phyloP scores from a whole-genome alignment of 257 asterid genomes.

The Ligustrum vulgare region DNA sequence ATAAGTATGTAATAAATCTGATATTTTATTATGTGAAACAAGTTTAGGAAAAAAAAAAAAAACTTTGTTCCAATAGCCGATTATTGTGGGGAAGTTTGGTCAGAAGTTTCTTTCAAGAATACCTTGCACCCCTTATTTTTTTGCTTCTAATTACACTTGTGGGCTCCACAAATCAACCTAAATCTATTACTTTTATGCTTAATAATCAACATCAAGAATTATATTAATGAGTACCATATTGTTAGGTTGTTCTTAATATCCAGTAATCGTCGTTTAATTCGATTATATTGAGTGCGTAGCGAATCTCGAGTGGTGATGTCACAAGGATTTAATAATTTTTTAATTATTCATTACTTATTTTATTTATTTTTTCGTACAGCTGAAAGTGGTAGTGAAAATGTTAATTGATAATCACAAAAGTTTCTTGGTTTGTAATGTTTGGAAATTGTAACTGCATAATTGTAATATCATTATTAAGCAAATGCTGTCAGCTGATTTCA shows the following conservation, averaged over 20 bases:
- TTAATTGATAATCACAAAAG: background rate
- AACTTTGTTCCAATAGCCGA: constrained; percentile 1
- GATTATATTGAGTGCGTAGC: constrained; percentile 1
- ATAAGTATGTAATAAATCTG: too few species aligned
- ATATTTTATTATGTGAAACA: too few species aligned
- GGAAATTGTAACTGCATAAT: constrained; percentile 14
- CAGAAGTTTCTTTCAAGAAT: constrained; percentile 32
- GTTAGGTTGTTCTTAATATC: too few species aligned
- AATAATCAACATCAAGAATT: constrained; percentile 9
- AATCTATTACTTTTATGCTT: constrained; percentile 21
- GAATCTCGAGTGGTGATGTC: constrained; percentile 21
- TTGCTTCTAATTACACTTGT: constrained; percentile 26
- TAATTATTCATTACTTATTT: constrained; percentile 6
- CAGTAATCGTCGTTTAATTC: constrained; percentile 22
- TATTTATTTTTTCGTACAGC: background rate
- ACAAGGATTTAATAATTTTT: constrained; percentile 19
- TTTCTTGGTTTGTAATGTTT: constrained; percentile 7
- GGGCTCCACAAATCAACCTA: constrained; percentile 34
- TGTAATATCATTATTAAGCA: background rate
- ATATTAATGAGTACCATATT: too few species aligned
- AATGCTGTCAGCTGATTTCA: background rate
- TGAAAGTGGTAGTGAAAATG: constrained; percentile 30
- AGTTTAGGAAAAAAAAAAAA: too few species aligned
- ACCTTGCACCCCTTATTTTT: background rate
- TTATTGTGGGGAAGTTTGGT: constrained; percentile 31